phyloP scores from a whole-genome alignment of 2,329 filamentous ascomycete genomes.

The Colletotrichum musae region DNA sequence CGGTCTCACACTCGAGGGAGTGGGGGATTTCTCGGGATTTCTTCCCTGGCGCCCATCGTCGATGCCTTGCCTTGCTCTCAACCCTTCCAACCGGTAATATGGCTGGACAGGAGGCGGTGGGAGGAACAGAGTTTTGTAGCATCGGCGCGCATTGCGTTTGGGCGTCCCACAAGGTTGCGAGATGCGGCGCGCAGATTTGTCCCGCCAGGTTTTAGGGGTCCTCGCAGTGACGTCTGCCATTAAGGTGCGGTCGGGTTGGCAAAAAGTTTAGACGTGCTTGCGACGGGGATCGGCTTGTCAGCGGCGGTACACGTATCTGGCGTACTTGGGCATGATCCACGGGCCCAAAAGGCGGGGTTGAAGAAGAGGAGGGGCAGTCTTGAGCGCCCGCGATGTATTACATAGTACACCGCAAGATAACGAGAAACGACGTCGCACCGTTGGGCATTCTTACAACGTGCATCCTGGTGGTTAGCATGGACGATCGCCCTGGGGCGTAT shows the following conservation, averaged over 20 bases:
- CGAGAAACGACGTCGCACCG: constrained; percentile 8
- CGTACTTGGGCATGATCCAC: constrained; percentile 12
- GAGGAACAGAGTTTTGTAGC: constrained; percentile 1
- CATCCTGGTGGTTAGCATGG: constrained; percentile 19
- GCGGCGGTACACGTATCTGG: constrained; percentile 21
- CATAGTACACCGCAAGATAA: constrained; percentile 9
- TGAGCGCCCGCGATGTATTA: not conserved
- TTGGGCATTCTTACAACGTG: not conserved
- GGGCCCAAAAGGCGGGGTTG: constrained; percentile 15
- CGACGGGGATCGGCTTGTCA: constrained; percentile 32
- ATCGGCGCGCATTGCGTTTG: constrained; percentile 25
- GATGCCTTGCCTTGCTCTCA: not conserved
- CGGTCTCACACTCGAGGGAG: not conserved
- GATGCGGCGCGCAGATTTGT: constrained; percentile 20
- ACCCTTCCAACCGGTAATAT: not conserved
- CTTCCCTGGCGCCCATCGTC: not conserved
- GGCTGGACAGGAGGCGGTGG: not conserved
- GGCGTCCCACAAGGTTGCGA: constrained; percentile 18
- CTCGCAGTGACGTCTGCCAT: constrained; percentile 10
- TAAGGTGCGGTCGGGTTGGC: not conserved
- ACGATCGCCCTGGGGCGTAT: not conserved
- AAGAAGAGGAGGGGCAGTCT: not conserved
- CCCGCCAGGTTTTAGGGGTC: constrained; percentile 16
- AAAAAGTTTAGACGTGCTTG: constrained; percentile 13
- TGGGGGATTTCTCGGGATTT: constrained; percentile 21